Evolutionary conservation across 768 basidiomycete species (phyloP), one percentile per base, ranked within the genome.

Genomic region (Mycena capillaripes): DNA sequence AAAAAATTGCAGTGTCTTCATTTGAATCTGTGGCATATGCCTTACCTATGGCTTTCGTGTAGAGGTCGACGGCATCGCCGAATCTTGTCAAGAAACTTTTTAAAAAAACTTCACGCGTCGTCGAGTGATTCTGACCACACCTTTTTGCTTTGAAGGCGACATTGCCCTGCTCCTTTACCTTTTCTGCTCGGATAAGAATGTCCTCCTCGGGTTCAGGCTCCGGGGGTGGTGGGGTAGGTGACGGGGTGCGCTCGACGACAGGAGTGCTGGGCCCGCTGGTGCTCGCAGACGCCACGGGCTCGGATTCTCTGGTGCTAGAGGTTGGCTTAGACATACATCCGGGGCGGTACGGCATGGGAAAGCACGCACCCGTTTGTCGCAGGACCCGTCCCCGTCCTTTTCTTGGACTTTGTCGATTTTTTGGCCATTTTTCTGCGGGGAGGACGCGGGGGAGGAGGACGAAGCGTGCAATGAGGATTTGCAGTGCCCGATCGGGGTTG

Each of bases 101-200:
- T 38, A 38, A 38, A 53, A 55, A 14, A 17, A 10, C 25, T 14
- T 30, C 12, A 30, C 52, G 52, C 52, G 52, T 55, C 29, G 6
- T 14, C 14, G 23, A 5, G 3, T 5, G 16, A 8, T 12, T 44
- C 27, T 30, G 10, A 30, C 8, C 44, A n/a, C 19, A 61, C 60
- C 60, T 84, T 66, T 85, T 88, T 3, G 86, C 87, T 79, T 92
- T 95, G 83, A 95, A 96, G 1, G 91, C 86, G 3, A 84, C 82
- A 81, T 96, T 96, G 17, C 95, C 95, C 64, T 89, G 83, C 77
- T 94, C 94, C 79, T 96, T 94, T 36, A 88, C 77, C 71, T 88
- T 86, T 76, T 93, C 91, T 10, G 92, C 91, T 23, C 83, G 84
- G 55, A 84, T 83, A 4, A 79, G 72, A 27, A 83, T 81, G 29